Conservation (phyloP, 2,329 filamentous ascomycete genomes). For the Pseudomassariella vexata region DNA sequence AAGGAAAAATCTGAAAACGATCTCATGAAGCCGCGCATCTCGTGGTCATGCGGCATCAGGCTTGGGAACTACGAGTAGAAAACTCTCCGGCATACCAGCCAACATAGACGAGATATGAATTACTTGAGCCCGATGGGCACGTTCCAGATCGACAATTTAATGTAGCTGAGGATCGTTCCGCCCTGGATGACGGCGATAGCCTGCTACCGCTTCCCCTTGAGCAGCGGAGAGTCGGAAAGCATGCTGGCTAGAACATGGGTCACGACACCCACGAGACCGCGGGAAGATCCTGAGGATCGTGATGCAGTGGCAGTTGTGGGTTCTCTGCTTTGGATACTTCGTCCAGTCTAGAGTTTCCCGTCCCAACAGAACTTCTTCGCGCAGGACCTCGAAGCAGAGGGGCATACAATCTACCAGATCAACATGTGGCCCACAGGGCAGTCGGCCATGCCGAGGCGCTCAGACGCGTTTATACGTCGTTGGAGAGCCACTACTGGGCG, state of each 20-base stretch:
- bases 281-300: constrained; percentile 10
- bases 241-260: constrained; percentile 9
- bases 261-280: constrained; percentile 11
- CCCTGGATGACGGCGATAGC: constrained; percentile 11
- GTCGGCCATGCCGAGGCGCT: constrained; percentile 2
- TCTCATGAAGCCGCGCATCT: constrained; percentile 16
- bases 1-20: constrained; percentile 12
- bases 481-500: background rate
- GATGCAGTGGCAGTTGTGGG: background rate
- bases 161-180: constrained; percentile 9
- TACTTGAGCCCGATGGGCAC: constrained; percentile 4
- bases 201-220: constrained; percentile 9
- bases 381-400: background rate
- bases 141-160: constrained; percentile 4
- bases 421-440: constrained; percentile 3
- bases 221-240: constrained; percentile 10
- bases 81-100: constrained; percentile 10
- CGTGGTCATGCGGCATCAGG: constrained; percentile 17
- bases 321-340: too few relatives aligned
- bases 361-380: background rate
- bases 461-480: constrained; percentile 4
- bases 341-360: background rate
- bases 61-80: constrained; percentile 18
- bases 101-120: constrained; percentile 9
- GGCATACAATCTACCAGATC: constrained; percentile 1